These are phyloP conservation scores for Nicotiana benthamiana DNA, from an alignment of 257 asterid genomes.

Conservation along the genomic window DNA sequence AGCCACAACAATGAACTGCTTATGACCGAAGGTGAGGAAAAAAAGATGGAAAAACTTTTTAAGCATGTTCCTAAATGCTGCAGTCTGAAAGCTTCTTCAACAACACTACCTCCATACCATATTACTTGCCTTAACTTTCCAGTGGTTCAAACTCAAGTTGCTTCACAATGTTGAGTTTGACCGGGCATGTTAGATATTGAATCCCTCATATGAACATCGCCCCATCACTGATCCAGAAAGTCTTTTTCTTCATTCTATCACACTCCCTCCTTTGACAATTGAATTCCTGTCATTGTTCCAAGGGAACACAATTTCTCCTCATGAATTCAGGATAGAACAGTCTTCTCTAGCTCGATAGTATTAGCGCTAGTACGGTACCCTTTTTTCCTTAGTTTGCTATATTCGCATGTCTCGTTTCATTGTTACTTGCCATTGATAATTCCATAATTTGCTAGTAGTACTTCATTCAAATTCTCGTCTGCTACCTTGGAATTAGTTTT, in stretches of 20 bases:
- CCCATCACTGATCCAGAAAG: not conserved
- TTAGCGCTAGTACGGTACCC: too few relatives aligned
- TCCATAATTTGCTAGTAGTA: too few relatives aligned
- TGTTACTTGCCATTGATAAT: too few relatives aligned
- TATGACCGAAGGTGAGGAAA: not conserved
- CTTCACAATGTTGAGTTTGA: not conserved
- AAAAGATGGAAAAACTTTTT: not conserved
- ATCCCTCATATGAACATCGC: not conserved
- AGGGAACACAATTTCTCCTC: not conserved
- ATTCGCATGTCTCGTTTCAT: too few relatives aligned
- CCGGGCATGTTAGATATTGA: not conserved
- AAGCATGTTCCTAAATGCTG: not conserved
- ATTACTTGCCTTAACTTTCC: not conserved
- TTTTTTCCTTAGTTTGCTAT: too few relatives aligned
- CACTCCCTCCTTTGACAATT: not conserved
- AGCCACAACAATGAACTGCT: not conserved
- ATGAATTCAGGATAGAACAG: not conserved
- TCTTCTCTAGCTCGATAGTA: too few relatives aligned
- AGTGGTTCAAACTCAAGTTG: not conserved
- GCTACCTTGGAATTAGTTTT: too few relatives aligned
- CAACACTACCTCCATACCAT: too few relatives aligned
- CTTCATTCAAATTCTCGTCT: too few relatives aligned
- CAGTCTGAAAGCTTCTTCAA: too few relatives aligned
- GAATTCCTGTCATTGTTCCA: constrained; percentile 3
- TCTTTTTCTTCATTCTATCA: not conserved